Evolutionary conservation across 2,329 filamentous ascomycete genomes (phyloP), one percentile per base, ranked within the genome.

Genomic region (Dactylellina sp.): DNA sequence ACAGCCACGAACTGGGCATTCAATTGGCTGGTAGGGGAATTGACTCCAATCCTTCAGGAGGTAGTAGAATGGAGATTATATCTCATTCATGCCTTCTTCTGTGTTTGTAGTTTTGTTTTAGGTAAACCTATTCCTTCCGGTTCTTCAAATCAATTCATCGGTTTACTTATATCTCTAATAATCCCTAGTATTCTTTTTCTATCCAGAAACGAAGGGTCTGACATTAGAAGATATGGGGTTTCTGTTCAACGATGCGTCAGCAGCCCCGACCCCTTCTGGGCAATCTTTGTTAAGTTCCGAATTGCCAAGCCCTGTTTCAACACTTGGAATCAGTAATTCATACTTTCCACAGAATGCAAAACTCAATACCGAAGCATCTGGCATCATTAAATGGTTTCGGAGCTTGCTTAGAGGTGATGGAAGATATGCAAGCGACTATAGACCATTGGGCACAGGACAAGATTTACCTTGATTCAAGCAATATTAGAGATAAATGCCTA

Each of bases 1-100:
- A 98, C 95, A 1, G 95, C 95, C 16, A 89, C 93, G 32, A 99
- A 99, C 80, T 99, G 95, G 95, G 93, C 94, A 0, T 97, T 95
- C 82, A 99, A 99, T 82, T 99, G 93, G 91, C 84, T 98, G 24
- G 95, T 98, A 2, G 95, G 95, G 77, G 92, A 96, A 82, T 87
- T 98, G 85, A 99, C 95, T 0, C 95, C 95, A 1, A 89, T 98
- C 62, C 84, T 98, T 71, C 94, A 99, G 81, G 92, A 95, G 78
- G 88, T 86, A 82, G 98, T 99, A 79, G 88, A 90, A 78, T 99
- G 95, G 95, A 88, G 95, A 35, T 84, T 98, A 74, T 99, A 99
- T 79, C 86, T 99, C 52, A 85, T 99, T 14, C 95, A 99, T 81
- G 95, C 95, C 1, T 97, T 98, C 81, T 98, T 97, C 84, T 99